Evolutionary conservation across 1,284 basidiomycete species (phyloP), one percentile per base, ranked within the genome.

Genomic region (Cronartium quercuum): DNA sequence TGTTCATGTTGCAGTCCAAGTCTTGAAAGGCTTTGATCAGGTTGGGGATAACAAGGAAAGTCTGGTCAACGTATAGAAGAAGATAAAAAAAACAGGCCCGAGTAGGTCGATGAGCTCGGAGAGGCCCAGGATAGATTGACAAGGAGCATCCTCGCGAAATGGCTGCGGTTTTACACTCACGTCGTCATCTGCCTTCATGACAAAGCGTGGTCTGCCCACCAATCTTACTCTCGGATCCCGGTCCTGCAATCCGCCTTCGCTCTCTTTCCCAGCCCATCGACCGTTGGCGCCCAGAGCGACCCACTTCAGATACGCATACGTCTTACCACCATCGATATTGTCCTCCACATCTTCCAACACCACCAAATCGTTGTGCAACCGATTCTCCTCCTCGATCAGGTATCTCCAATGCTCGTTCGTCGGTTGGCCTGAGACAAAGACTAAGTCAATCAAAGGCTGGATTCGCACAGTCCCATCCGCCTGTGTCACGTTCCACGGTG

Each of bases 111-210:
- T 9, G n/a, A n/a, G n/a, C n/a, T n/a, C n/a, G n/a, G n/a, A 58
- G 24, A 58, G 7, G 55, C 7, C 12, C 18, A 37, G 37, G 21
- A 47, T 18, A 12, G 35, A 2, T 66, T 47, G 10, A 42, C 13
- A 42, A 9, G 21, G 21, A 12, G 6, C n/a, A 66, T 24, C 15
- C 24, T 65, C 5, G 37, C 12, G 63, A 65, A n/a, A 66, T n/a
- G n/a, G n/a, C 40, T 55, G 66, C 51, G 47, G 24, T 9, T 55
- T 7, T 35, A 35, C 42, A 38, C 68, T 55, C 55, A 71, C 68
- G 64, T 71, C 68, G 44, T 71, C 68, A 37, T 71, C 68, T 21
- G 61, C 47, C 41, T 71, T 71, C 29, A 71, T 63, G 4, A 71
- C 61, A 64, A 71, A 71, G 9, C 40, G 58, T 18, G 68, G 68